Conservation (phyloP, 164 flowering plant genomes). For the Vitis vinifera region ASM3070453v1 NC_081811.1:23831001-23831500, state of each 20-base stretch:
- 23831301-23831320: slow-evolving; percentile 86
- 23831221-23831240: background rate
- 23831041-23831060: background rate
- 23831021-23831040: background rate
- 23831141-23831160: too few species aligned
- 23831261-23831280: slow-evolving; percentile 72
- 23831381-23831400: slow-evolving; percentile 7
- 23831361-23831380: slow-evolving; percentile 4
- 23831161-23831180: background rate
- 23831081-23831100: background rate
- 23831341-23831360: slow-evolving; percentile 75
- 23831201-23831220: background rate
- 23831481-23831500: slow-evolving; percentile 22
- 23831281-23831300: slow-evolving; percentile 76
- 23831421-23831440: slow-evolving; percentile 46
- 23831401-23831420: background rate
- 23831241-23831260: background rate
- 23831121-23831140: too few species aligned
- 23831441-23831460: slow-evolving; percentile 82
- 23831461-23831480: slow-evolving; percentile 18
- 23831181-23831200: background rate
- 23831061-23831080: background rate
- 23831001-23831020: background rate
- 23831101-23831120: background rate
- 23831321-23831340: slow-evolving; percentile 79